Evolutionary conservation across 2,329 filamentous ascomycete genomes (phyloP), one percentile per base, ranked within the genome.

Genomic region (Beauveria varroae): DNA sequence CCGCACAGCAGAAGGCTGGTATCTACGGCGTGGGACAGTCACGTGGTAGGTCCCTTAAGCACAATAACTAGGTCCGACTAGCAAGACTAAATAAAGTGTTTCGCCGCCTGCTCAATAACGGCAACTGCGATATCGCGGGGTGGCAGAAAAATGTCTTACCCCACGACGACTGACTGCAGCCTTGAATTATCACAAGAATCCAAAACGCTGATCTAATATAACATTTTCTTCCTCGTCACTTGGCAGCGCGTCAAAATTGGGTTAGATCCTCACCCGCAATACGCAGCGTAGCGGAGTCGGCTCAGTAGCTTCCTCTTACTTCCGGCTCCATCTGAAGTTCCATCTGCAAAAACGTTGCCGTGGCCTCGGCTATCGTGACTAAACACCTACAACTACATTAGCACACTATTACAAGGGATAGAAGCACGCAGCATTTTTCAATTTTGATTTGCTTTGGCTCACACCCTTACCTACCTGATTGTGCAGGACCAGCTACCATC

Each of bases 91-190:
- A 30, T 9, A 30, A 30, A 30, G 28, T 30, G 28, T 10, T 30
- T 9, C 28, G 28, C 28, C 28, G 28, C 28, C 28, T 30, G 24
- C 49, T 49, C 57, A 60, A 44, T 52, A 53, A 44, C 30, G 37
- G 56, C 46, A 43, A 8, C 28, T 50, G 47, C 56, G 34, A 51
- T 24, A 59, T 60, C 57, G 57, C 49, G 57, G 57, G 57, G 57
- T 58, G 57, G 57, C 47, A 60, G 57, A 60, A 60, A 49, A 60
- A 28, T 46, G 37, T 34, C 8, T 28, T 53, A 44, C 49, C 37
- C 57, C 57, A 37, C 57, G 57, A 26, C 57, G 34, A 24, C 37
- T 10, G 40, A 44, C 57, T 34, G 5, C 22, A 51, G 46, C 56
- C 30, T 14, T 47, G 40, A 14, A 14, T 37, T 37, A 37, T 37